Conservation (phyloP, 345 rosid genomes). For the Aquilaria malaccensis region DNA sequence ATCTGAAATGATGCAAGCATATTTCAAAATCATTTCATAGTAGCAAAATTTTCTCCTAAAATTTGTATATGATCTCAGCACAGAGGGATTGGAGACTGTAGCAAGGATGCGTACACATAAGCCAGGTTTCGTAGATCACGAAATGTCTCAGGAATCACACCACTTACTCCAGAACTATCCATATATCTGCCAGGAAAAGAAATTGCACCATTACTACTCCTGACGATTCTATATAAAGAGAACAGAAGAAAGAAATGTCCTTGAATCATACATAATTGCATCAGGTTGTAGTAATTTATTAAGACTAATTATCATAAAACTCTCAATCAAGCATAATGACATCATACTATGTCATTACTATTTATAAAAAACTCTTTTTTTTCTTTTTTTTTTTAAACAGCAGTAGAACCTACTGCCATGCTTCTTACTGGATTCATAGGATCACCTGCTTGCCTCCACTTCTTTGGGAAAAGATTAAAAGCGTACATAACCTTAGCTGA, state of each 20-base stretch:
- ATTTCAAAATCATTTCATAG: too few species aligned
- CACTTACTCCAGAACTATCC: conserved; percentile 50
- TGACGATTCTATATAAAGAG: too few species aligned
- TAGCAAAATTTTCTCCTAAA: not conserved
- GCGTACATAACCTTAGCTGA: not conserved
- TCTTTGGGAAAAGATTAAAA: not conserved
- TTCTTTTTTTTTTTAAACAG: too few species aligned
- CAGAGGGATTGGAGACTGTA: not conserved
- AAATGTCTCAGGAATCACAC: conserved; percentile 47
- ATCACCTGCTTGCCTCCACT: not conserved
- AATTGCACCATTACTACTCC: too few species aligned
- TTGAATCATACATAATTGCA: too few species aligned
- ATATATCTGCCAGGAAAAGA: conserved; percentile 31
- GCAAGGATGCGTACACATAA: conserved; percentile 17
- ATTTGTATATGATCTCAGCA: not conserved
- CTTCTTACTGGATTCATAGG: not conserved
- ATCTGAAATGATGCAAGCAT: conserved; percentile 15
- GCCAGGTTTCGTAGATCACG: conserved; percentile 25
- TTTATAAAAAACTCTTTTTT: too few species aligned
- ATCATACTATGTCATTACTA: too few species aligned
- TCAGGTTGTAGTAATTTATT: too few species aligned
- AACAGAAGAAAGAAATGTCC: too few species aligned
- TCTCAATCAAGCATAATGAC: too few species aligned
- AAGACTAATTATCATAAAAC: too few species aligned
- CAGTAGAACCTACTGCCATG: too few species aligned